Evolutionary conservation across 306 rosid species (phyloP).

Genomic region (Canavalia gladiata): DNA sequence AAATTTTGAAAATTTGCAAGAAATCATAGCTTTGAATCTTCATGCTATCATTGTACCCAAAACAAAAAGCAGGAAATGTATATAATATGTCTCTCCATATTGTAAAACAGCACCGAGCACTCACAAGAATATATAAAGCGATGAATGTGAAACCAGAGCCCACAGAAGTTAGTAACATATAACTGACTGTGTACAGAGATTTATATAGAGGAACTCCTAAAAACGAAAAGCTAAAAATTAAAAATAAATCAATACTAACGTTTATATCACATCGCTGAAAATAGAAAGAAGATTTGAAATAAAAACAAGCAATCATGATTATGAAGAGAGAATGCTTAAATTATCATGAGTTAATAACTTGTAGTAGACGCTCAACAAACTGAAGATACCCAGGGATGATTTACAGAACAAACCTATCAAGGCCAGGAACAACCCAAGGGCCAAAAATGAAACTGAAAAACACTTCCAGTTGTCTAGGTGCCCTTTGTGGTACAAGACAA

Average conservation of each 20-base stretch:
- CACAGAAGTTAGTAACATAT: slow-evolving; percentile 81
- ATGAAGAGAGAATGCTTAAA: slow-evolving; percentile 22
- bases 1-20: neutral
- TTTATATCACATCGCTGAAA: slow-evolving; percentile 24
- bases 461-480: slow-evolving; percentile 70
- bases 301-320: slow-evolving; percentile 22
- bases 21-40: neutral
- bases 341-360: slow-evolving; percentile 19
- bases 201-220: slow-evolving; percentile 90
- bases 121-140: slow-evolving; percentile 77
- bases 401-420: slow-evolving; percentile 58
- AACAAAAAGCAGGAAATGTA: neutral
- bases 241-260: neutral
- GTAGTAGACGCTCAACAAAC: slow-evolving; percentile 7
- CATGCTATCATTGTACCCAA: neutral
- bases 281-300: slow-evolving; percentile 30
- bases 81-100: neutral
- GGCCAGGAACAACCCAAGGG: slow-evolving; percentile 66
- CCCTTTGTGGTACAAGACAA: slow-evolving; percentile 66
- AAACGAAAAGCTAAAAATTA: slow-evolving; percentile 14
- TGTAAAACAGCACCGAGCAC: slow-evolving; percentile 46
- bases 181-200: slow-evolving; percentile 84
- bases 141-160: slow-evolving; percentile 81
- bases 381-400: slow-evolving; percentile 17
- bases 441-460: slow-evolving; percentile 62